These are phyloP conservation scores for Colletotrichum viniferum DNA, from an alignment of 2,329 filamentous ascomycete species.

Conservation along the genomic window DNA sequence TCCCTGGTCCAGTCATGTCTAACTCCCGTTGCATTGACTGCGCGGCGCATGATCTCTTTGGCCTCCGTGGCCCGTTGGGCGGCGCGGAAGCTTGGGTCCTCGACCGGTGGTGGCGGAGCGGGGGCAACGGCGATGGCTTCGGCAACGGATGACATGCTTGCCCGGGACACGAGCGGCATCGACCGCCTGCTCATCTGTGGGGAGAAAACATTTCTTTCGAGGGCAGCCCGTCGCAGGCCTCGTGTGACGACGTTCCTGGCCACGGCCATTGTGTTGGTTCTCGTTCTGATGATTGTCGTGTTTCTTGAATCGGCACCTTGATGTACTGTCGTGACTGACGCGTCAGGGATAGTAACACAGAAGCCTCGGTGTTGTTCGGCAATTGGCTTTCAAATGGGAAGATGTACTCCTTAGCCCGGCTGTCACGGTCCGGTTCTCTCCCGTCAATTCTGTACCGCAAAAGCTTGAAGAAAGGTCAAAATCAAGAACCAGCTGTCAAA, in stretches of 20 bases:
- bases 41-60: constrained; percentile 46
- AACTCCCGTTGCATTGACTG: constrained; percentile 64
- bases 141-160: constrained; percentile 14
- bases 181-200: neutral
- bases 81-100: neutral
- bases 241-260: neutral
- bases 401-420: neutral
- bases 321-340: neutral
- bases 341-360: neutral
- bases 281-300: neutral
- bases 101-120: constrained; percentile 3
- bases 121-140: constrained; percentile 7
- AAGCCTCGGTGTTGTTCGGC: neutral
- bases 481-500: neutral
- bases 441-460: neutral
- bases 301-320: neutral
- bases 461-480: neutral
- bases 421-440: neutral
- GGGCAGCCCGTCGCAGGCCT: neutral
- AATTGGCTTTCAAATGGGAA: neutral
- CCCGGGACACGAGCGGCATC: neutral
- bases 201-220: neutral
- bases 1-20: constrained; percentile 81
- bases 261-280: neutral
- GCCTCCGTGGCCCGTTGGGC: constrained; percentile 5